phyloP scores from a whole-genome alignment of 2,329 filamentous ascomycete genomes.

The Trichoderma gracile region DNA sequence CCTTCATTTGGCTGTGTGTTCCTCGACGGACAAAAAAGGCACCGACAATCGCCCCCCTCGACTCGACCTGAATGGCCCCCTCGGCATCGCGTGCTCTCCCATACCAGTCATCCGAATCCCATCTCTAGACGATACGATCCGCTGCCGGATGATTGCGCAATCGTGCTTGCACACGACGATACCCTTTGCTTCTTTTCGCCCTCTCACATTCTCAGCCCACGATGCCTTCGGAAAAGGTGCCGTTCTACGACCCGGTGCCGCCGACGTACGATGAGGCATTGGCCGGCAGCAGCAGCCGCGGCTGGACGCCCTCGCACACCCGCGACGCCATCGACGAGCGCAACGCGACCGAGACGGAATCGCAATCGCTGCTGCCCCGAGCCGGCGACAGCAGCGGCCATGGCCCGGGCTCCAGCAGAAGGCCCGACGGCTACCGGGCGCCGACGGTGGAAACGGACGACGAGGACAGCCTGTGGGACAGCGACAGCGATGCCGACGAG shows the following conservation, averaged over 20 bases:
- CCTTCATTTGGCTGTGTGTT: background rate
- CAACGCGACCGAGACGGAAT: constrained; percentile 70
- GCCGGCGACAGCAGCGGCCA: constrained; percentile 41
- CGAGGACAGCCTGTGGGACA: constrained; percentile 58
- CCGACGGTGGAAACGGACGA: constrained; percentile 80
- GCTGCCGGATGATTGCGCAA: constrained; percentile 20
- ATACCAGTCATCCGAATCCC: background rate
- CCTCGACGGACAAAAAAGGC: background rate
- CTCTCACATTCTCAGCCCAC: constrained; percentile 29
- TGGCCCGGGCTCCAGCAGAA: constrained; percentile 41
- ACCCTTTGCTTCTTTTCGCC: background rate
- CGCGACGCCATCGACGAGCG: constrained; percentile 52
- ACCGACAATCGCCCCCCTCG: background rate
- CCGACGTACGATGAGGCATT: constrained; percentile 48
- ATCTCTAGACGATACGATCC: constrained; percentile 4
- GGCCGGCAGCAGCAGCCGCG: constrained; percentile 31
- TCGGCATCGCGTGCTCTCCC: constrained; percentile 20
- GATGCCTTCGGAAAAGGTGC: constrained; percentile 43
- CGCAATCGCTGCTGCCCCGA: constrained; percentile 70
- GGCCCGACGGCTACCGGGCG: constrained; percentile 65
- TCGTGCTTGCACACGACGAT: background rate
- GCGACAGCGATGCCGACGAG: constrained; percentile 51
- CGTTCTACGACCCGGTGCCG: constrained; percentile 47
- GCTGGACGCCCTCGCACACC: constrained; percentile 37
- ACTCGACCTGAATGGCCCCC: constrained; percentile 23